Conservation (phyloP, 129 eudicot species). For the Glebionis coronaria region DNA sequence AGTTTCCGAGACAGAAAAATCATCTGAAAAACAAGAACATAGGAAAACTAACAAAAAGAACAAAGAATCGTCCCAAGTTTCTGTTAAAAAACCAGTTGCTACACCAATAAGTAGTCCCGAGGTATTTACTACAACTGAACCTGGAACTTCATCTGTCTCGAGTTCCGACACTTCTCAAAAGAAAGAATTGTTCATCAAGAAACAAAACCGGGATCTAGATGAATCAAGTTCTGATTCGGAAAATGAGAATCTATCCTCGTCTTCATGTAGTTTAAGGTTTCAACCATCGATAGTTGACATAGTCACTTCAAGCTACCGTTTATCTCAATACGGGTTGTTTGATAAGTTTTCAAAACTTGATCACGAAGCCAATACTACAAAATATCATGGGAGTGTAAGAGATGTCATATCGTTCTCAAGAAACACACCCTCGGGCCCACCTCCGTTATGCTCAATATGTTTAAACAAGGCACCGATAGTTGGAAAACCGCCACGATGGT, state of each 20-base stretch:
- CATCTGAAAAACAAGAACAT: constrained; percentile 36
- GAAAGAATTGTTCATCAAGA: constrained; percentile 26
- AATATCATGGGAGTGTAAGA: constrained; percentile 64
- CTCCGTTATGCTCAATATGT: constrained; percentile 94
- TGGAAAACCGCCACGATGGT: constrained; percentile 95
- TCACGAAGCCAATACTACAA: constrained; percentile 33
- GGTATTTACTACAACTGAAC: constrained; percentile 76
- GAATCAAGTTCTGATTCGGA: constrained; percentile 65
- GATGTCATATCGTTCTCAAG: constrained; percentile 74
- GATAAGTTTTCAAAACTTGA: constrained; percentile 15
- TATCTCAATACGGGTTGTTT: constrained; percentile 38
- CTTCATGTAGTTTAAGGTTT: constrained; percentile 68
- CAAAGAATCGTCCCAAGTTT: constrained; percentile 28
- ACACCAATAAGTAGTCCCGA: constrained; percentile 98
- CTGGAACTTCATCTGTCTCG: constrained; percentile 85
- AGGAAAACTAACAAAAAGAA: constrained; percentile 33
- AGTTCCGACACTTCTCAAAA: constrained; percentile 51
- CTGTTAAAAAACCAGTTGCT: constrained; percentile 37
- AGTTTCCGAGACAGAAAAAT: constrained; percentile 29
- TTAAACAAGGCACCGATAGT: constrained; percentile 90
- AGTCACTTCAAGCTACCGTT: constrained; percentile 31
- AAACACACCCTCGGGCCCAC: constrained; percentile 66
- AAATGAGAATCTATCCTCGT: constrained; percentile 40
- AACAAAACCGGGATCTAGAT: constrained; percentile 27
- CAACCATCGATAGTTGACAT: constrained; percentile 67